Evolutionary conservation across 495 filamentous ascomycete species (phyloP), one percentile per base, ranked within the genome.

Genomic region (Echria macrotheca): DNA sequence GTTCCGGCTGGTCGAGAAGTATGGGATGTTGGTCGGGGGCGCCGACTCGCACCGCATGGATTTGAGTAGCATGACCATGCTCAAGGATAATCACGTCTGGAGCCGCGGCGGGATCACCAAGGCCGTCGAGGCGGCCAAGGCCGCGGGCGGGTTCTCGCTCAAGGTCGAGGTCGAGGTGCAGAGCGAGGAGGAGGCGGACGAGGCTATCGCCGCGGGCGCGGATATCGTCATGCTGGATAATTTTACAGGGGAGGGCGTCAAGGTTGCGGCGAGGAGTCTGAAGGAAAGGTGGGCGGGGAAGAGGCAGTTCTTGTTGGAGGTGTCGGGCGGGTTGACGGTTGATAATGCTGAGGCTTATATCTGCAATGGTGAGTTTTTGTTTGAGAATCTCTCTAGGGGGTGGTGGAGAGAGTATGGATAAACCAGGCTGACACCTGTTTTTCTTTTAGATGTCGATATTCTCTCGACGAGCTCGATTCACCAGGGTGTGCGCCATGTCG

Each of bases 151-250:
- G 0, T 97, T 97, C 63, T 76, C 84, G 12, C 74, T 94, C 14
- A 98, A 98, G 75, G 79, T 98, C 26, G 93, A 98, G 71, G 94
- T 98, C 12, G 93, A 98, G 72, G 91, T 89, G 48, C 82, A 89
- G 69, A 86, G 75, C 64, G 77, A 95, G 66, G 81, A 77, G 50
- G 89, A 94, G 66, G 93, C 93, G 3, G 81, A 95, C 61, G 87
- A 94, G 66, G 93, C 93, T 0, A 88, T 96, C 57, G 77, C 67
- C 4, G 91, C 91, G 0, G 94, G 93, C 3, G 93, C 93, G 1
- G 91, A 97, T 73, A 80, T 97, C 5, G 79, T 98, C 43, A 98
- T 98, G 93, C 69, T 98, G 57, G 93, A 98, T 66, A 98, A 98
- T 62, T 97, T 97, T 61, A 78, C 77, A 0, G 76, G 81, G 0